A percentile compares a stretch with the other conserved stretches of the same genome.
Evolutionary conservation across 2,329 filamentous ascomycete species (phyloP).

Genomic region (Fusarium bactridioides): DNA sequence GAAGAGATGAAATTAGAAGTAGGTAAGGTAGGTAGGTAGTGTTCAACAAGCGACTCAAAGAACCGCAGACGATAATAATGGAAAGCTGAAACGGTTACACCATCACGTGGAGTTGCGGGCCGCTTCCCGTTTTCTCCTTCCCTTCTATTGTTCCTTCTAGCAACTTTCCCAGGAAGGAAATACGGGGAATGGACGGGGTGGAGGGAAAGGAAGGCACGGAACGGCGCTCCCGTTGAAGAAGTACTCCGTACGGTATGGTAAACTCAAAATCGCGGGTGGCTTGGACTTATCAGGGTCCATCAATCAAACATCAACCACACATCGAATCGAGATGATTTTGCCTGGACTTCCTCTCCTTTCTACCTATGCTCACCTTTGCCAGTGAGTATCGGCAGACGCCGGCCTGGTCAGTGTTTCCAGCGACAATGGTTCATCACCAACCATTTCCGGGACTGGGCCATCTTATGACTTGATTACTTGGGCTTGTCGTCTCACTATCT

Average conservation of each 20-base stretch:
- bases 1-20: neutral
- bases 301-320: slow-evolving; percentile 19
- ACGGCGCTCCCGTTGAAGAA: slow-evolving; percentile 15
- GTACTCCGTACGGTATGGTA: neutral
- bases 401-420: slow-evolving; percentile 17
- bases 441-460: neutral
- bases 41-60: neutral
- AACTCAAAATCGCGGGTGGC: slow-evolving; percentile 33
- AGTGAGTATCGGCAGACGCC: neutral
- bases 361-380: neutral
- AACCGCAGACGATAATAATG: neutral
- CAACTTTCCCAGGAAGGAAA: slow-evolving; percentile 10
- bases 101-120: slow-evolving; percentile 32
- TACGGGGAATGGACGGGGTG: neutral
- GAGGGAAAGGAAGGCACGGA: slow-evolving; percentile 5
- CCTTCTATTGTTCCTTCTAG: slow-evolving; percentile 22
- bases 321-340: slow-evolving; percentile 17
- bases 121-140: slow-evolving; percentile 7
- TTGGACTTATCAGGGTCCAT: slow-evolving; percentile 2
- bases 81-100: neutral
- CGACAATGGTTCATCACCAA: slow-evolving; percentile 6
- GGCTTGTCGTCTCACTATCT: slow-evolving; percentile 9
- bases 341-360: slow-evolving; percentile 3
- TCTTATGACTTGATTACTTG: neutral
- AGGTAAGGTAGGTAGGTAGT: neutral